Percentiles rank a stretch among this genome's conserved stretches.
Evolutionary conservation across 208 protist genomes (phyloP).

Genomic region (Leishmania martiniquensis): DNA sequence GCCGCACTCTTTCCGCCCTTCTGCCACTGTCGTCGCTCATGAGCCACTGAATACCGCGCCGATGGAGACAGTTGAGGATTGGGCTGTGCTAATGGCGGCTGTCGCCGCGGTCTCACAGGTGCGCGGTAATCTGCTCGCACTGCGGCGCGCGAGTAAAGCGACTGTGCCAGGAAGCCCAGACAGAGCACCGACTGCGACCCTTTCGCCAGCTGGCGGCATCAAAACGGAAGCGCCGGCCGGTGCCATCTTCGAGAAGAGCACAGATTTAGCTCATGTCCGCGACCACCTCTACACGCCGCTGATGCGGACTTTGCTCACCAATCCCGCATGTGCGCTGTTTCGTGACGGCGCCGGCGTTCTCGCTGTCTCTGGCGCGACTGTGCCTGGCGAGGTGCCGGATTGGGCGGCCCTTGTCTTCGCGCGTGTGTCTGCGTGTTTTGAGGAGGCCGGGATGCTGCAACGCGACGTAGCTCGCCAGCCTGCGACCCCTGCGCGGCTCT

Average conservation of each 20-base stretch:
- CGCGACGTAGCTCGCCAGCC: conserved; percentile 24
- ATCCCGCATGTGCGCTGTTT: neutral
- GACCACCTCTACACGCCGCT: conserved; percentile 12
- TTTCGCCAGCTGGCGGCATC: neutral
- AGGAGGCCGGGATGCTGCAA: conserved; percentile 36
- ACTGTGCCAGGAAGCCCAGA: neutral
- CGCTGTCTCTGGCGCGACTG: neutral
- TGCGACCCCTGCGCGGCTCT: conserved; percentile 39
- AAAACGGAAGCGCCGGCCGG: neutral
- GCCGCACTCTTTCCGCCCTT: neutral
- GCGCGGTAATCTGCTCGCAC: conserved; percentile 4
- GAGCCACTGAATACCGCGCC: neutral
- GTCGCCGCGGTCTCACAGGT: conserved; percentile 24
- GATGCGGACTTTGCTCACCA: conserved; percentile 9
- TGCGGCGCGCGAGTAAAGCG: conserved; percentile 11
- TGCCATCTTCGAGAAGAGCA: neutral
- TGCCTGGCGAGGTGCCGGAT: conserved; percentile 4
- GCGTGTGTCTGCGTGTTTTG: conserved; percentile 26
- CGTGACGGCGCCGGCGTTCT: neutral
- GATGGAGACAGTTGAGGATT: conserved; percentile 15
- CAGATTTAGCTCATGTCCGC: conserved; percentile 6
- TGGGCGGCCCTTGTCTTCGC: conserved; percentile 30
- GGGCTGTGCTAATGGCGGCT: conserved; percentile 26
- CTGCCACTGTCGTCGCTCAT: neutral
- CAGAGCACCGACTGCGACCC: neutral